Evolutionary conservation across 1,284 basidiomycete genomes (phyloP), one percentile per base, ranked within the genome.

Genomic region (Pyrrhoderma lamaoense): DNA sequence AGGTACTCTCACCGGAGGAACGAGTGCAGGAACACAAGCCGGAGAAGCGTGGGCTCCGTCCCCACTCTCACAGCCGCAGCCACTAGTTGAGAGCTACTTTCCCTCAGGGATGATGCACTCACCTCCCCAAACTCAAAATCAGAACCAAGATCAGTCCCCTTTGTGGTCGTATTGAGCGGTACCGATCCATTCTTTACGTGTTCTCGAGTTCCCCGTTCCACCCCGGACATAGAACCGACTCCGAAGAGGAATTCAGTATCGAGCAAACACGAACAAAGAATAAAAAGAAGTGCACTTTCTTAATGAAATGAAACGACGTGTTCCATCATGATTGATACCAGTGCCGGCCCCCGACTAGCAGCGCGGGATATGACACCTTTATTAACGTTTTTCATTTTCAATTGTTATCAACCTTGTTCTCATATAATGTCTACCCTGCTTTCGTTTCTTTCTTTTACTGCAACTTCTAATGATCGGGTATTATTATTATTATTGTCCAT

Each of bases 401-500:
- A 34, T 47, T 47, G 9, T 52, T 46, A 27, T 40, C 27, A 31
- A 31, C 27, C 11, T 31, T 31, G 27, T 31, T 31, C 11, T 31
- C 27, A 46, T n/a, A 27, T 52, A 37, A 52, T 37, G 42, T 22
- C 38, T 19, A 34, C 42, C 44, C 22, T 46, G n/a, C 44, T 46
- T 18, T 34, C 21, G 36, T 45, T 45, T 39, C 22, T 16, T 44
- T 21, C 14, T 19, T 19, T 37, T 16, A 19, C 16, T 39, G 14
- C 27, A 31, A 31, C 27, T 31, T 39, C 36, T 25, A 18, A 38
- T 42, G 31, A 38, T 35, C 44, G 44, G 21, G 38, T 53, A 53
- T 53, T 43, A 36, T 53, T 53, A 53, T 53, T 53, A 22, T n/a
- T 16, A 42, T 47, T 53, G 46, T 53, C 14, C 45, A 48, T 53